Evolutionary conservation across 345 rosid species (phyloP), one percentile per base, ranked within the genome.

Genomic region (Erodium maritimum): DNA sequence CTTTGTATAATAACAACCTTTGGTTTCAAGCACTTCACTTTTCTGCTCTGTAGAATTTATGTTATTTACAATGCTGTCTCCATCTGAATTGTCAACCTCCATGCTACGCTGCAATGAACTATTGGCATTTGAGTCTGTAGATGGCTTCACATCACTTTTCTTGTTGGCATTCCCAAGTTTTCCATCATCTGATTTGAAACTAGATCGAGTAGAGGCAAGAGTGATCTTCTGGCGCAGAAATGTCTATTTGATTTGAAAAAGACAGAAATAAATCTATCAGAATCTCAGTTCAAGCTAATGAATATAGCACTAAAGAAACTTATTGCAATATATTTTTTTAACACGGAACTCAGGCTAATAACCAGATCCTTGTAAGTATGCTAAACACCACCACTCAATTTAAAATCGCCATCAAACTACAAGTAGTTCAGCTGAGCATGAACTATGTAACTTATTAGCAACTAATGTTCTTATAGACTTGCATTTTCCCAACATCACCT

Each of bases 181-280:
- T 79, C 76, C 69, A 60, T 58, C 65, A 77, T 80, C 46, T 4
- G 46, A 12, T 13, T 50, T 60, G 0, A 63, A 66, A 61, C 70
- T 74, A 55, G 77, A 62, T 70, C 67, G 70, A 65, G 81, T 59
- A 66, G 97, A 80, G 54, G 82, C 93, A 56, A 88, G 67, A 19
- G 85, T 86, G 54, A 80, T 81, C 86, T 86, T 91, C 71, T 88
- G 95, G 51, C 95, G 91, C 81, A 86, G 59, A 75, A 91, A 91
- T 53, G 98, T 91, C 98, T 37, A 37, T 37, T 29, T 29, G 8
- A 37, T 37, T 37, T 46, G 19, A 71, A 67, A 21, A 59, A 50
- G 37, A 50, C 5, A 37, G 5, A 50, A 18, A 17, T 1, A 50
- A 50, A 17, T 1, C 18, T 29, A 3, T 29, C 13, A 11, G 46